Base-by-base conservation (phyloP, 331 rosid genomes). In the Acacia concinna region DNA sequence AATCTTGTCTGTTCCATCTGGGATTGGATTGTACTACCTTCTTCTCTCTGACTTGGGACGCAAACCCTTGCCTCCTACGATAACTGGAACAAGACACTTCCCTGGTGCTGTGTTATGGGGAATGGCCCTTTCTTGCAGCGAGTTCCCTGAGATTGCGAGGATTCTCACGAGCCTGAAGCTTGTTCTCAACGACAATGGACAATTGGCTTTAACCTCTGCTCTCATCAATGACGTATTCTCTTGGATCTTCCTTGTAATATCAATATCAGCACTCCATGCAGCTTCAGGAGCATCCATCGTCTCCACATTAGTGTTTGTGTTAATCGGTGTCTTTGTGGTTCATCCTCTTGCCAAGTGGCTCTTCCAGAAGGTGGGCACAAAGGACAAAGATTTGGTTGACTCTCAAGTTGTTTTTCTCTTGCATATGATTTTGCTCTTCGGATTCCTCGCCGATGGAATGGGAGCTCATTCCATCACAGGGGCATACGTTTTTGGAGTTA, bases 111-210 rank as follows among this genome's bases (percentile, higher is more conserved):
- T 88, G 9, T 72, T 88, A 25, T 93, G 94, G 93, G 97, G 90
- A 21, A 23, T 83, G 35, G 35, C 85, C 27, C 88, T 91, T 46
- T 81, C 90, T 66, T 78, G 90, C 74, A 87, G 91, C 46, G 90
- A 93, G 71, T 93, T 93, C 59, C 84, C 88, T 0, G 97, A 91
- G 40, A 85, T 89, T 0, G 86, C 94, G 1, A 81, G 77, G 14
- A 74, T 93, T 46, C 94, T 93, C 6, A 84, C 93, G 0, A 76
- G 86, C 20, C 77, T 80, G 1, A 93, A 91, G 87, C 97, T 93
- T 68, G 81, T 93, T 34, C 87, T 82, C 27, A 81, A 89, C 0
- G 93, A 92, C 11, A 72, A 81, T 30, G 95, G 95, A 31, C 91
- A 89, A 27, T 81, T 88, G 1, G 89, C 93, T 13, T 62, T 93